Evolutionary conservation across 495 filamentous ascomycete genomes (phyloP).

Genomic region (Entonaema liquescens): DNA sequence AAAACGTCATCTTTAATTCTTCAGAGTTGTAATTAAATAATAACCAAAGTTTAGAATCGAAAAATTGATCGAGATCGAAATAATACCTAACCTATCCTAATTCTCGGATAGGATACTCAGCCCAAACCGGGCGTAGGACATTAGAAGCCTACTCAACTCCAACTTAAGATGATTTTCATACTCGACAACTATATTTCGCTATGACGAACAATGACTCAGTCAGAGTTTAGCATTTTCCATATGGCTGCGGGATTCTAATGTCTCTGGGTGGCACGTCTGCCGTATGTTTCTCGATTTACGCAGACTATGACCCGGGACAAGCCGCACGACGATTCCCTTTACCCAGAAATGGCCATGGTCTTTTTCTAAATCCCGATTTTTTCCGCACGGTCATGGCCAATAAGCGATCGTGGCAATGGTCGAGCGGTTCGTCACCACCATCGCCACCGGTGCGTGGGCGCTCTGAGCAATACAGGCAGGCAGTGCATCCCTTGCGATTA

Average conservation of each 20-base stretch:
- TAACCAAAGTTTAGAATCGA: not conserved
- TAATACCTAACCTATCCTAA: not conserved
- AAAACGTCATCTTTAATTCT: slow-evolving; percentile 13
- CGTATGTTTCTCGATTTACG: slow-evolving; percentile 8
- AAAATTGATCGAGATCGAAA: not conserved
- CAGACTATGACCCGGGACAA: not conserved
- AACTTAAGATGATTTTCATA: no score
- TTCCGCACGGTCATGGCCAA: slow-evolving; percentile 21
- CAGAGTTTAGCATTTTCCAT: slow-evolving; percentile 1
- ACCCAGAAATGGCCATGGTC: slow-evolving; percentile 8
- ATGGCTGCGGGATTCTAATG: slow-evolving; percentile 1
- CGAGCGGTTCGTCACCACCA: slow-evolving; percentile 16
- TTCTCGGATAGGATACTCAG: not conserved
- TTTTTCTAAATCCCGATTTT: slow-evolving; percentile 28
- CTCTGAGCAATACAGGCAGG: slow-evolving; percentile 7
- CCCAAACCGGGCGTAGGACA: not conserved
- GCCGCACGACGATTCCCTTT: not conserved
- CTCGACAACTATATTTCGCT: not conserved
- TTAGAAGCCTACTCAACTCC: not conserved
- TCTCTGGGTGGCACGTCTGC: slow-evolving; percentile 3
- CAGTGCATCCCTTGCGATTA: slow-evolving; percentile 30
- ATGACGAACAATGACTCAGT: not conserved
- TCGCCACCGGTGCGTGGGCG: slow-evolving; percentile 14
- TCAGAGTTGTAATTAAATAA: not conserved
- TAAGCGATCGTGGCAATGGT: not conserved